Evolutionary conservation across 495 filamentous ascomycete species (phyloP), one percentile per base, ranked within the genome.

Genomic region (Trichoderma virens): DNA sequence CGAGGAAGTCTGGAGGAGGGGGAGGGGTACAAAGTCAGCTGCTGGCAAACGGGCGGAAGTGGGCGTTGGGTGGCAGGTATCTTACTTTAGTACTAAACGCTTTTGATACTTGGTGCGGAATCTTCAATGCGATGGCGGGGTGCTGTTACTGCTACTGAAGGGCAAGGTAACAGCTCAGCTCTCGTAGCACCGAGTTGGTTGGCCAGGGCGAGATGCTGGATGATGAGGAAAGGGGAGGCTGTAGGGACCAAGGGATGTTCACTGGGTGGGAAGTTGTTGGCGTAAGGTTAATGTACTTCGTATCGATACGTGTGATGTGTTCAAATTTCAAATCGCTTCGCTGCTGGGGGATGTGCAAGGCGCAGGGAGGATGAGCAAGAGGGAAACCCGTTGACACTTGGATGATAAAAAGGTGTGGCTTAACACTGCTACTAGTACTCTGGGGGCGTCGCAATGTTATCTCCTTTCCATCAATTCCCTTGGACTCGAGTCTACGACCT

Each of bases 21-120:
- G 32, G 39, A 61, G 59, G 59, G 38, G 39, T 62, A 45, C 61
- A 30, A 43, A 9, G 61, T 62, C 61, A 41, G 35, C 39, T 5
- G 27, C 27, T 38, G 61, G 39, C 34, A 62, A 31, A 30, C 25
- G 20, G 61, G 34, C 34, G 38, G 60, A 31, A 39, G 23, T n/a
- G 25, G 47, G 51, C 25, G 23, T 14, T 27, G 25, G 25, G 23
- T 28, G 9, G 51, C 51, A 25, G 45, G 45, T 25, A 28, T 56
- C 51, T 28, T 56, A 56, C 51, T 56, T 14, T 56, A 30, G 51
- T 30, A 16, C 51, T 16, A 56, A n/a, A 18, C 51, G 9, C 25
- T 13, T 11, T 30, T 0, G 51, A 30, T 2, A 30, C 51, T 56
- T 56, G 27, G 51, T 47, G 43, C 43, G 14, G 18, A 41, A 16